Percentiles rank a stretch among this genome's conserved stretches.
phyloP scores from a whole-genome alignment of 2,329 filamentous ascomycete genomes.

The Penicillium hordei region DNA sequence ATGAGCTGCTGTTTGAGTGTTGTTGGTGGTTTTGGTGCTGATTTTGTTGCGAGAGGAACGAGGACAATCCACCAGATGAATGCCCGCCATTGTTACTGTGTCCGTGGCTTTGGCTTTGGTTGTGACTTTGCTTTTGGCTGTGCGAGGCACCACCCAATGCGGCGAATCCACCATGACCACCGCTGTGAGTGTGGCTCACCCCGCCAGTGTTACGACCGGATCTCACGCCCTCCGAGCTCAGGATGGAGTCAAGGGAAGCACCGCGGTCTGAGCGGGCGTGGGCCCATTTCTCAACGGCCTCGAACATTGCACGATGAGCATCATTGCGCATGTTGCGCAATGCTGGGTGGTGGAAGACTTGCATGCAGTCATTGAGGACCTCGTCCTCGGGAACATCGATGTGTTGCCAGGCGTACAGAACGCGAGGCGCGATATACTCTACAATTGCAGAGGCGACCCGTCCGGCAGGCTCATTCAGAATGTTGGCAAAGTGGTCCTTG shows the following conservation, averaged over 20 bases:
- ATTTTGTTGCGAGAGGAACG: conserved; percentile 21
- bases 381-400: conserved; percentile 77
- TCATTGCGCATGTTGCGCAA: conserved; percentile 72
- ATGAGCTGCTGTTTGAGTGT: conserved; percentile 19
- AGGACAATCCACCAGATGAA: conserved; percentile 20
- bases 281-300: conserved; percentile 78
- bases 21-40: conserved; percentile 12
- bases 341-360: conserved; percentile 87
- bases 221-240: conserved; percentile 80
- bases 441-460: conserved; percentile 72
- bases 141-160: conserved; percentile 24
- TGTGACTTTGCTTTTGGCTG: conserved; percentile 21
- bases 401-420: conserved; percentile 93
- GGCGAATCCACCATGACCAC: conserved; percentile 25
- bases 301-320: conserved; percentile 85
- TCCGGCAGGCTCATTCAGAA: conserved; percentile 75
- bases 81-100: conserved; percentile 12
- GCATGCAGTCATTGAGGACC: conserved; percentile 76
- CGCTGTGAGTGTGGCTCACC: conserved; percentile 36
- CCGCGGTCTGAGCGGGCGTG: conserved; percentile 66
- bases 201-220: conserved; percentile 66
- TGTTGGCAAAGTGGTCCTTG: conserved; percentile 80
- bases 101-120: conserved; percentile 14
- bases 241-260: conserved; percentile 67
- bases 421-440: conserved; percentile 80